phyloP scores from a whole-genome alignment of 192 early-diverging fungal genomes.

The Paraglomus occultum region DNA sequence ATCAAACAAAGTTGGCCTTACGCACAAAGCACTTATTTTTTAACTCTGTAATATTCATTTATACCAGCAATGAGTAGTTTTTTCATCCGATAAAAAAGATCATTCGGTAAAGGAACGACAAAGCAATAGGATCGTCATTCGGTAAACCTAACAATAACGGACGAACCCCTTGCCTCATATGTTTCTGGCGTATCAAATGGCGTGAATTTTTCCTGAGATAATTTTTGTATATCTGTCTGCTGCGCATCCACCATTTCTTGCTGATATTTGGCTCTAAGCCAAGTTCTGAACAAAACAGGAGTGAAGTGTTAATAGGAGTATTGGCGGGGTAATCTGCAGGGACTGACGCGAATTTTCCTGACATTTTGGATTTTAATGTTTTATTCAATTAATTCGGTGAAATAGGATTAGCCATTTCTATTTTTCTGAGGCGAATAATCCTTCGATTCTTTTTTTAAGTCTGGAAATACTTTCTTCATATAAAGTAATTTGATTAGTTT shows the following conservation, averaged over 20 bases:
- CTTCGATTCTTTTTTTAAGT: no score
- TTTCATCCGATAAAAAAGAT: no score
- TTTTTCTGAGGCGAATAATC: no score
- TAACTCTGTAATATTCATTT: background rate
- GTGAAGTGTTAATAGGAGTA: no score
- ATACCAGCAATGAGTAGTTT: background rate
- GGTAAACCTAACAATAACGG: background rate
- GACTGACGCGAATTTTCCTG: background rate
- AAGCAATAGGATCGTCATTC: background rate
- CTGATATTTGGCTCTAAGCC: slow-evolving; percentile 6
- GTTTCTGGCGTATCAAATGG: slow-evolving; percentile 5
- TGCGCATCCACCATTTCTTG: background rate
- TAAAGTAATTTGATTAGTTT: no score
- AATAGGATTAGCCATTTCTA: no score
- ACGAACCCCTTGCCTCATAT: background rate
- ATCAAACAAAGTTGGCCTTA: background rate
- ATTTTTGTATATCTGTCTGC: background rate
- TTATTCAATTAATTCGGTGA: no score
- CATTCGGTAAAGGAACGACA: background rate
- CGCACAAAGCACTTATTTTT: slow-evolving; percentile 9
- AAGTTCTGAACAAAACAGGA: slow-evolving; percentile 2
- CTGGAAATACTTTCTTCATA: no score
- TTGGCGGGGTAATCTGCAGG: background rate
- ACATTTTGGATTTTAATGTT: slow-evolving; percentile 9
- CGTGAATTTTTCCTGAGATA: background rate